Base-by-base conservation (phyloP, 1,284 basidiomycete species). In the Neotropicomus parvogracilis region DNA sequence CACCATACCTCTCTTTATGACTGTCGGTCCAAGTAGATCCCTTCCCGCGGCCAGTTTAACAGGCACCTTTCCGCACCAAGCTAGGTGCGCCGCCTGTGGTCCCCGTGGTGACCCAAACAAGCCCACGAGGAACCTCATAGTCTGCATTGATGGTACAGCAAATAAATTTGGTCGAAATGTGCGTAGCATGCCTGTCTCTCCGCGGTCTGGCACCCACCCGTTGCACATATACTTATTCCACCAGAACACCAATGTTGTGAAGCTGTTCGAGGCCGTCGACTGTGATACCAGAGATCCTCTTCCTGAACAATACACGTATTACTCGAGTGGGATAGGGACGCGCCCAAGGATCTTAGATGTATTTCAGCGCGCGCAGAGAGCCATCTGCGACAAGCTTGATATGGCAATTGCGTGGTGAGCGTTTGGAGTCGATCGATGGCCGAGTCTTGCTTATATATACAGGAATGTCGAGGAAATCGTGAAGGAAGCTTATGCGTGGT, bases 311-410 rank as follows among this genome's bases (percentile, higher is more conserved):
- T 54, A 64, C 31, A 64, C 60, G 6, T 72, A 67, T 51, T 75
- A 75, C 43, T 71, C 68, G 43, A 73, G 71, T 39, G 74, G 70
- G 1, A 66, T 71, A 20, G 70, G 73, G 5, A 72, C 70, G 6
- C 67, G 66, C n/a, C 68, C 65, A 0, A 63, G 58, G 35, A 59
- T 51, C 19, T 40, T 59, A 2, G 24, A 56, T 21, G 36, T 65
- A 2, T 60, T 67, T 37, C 54, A 50, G 46, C 57, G 24, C 2
- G 61, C 21, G 40, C 39, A 51, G 40, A 54, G 45, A 27, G 46
- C 48, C 2, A 28, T 59, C 13, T 51, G 49, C n/a, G 57, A 59
- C 24, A 40, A 34, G 8, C 40, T 61, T 12, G 59, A 61, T 16
- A 58, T 61, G 56, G 59, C 59, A 7, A 54, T 59, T 33, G 59